Evolutionary conservation across 306 rosid species (phyloP).

Genomic region (Vigna nakashimae): DNA sequence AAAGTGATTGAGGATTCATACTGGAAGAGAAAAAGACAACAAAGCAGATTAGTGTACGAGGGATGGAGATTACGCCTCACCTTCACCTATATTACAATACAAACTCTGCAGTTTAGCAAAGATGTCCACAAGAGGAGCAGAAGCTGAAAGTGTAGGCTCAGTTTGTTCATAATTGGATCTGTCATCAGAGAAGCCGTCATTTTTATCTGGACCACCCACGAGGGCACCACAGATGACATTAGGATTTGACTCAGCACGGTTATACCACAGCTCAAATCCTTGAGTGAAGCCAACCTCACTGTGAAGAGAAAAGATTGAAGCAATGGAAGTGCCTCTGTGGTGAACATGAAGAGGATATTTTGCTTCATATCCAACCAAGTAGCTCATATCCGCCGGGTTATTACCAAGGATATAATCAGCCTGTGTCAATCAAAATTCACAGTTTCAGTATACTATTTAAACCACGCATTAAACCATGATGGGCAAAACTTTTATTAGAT

Average conservation of each 20-base stretch:
- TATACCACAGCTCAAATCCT: constrained; percentile 80
- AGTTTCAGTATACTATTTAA: neutral
- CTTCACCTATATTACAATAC: constrained; percentile 56
- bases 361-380: constrained; percentile 78
- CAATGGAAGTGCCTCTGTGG: constrained; percentile 87
- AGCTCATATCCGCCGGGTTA: constrained; percentile 76
- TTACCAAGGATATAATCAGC: constrained; percentile 88
- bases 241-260: constrained; percentile 64
- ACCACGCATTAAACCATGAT: neutral
- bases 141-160: constrained; percentile 80
- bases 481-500: neutral
- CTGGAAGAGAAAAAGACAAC: constrained; percentile 9
- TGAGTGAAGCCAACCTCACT: constrained; percentile 67
- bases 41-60: neutral
- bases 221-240: constrained; percentile 74
- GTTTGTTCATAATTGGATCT: constrained; percentile 85
- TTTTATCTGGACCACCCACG: constrained; percentile 83
- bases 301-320: constrained; percentile 53
- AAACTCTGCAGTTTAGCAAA: constrained; percentile 78
- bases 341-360: constrained; percentile 76
- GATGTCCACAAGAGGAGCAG: constrained; percentile 82
- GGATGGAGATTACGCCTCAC: constrained; percentile 16
- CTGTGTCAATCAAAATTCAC: constrained; percentile 39
- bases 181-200: constrained; percentile 70
- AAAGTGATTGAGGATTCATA: constrained; percentile 7